phyloP scores from a whole-genome alignment of 75 land plant species.

The Azolla pinnata region DNA sequence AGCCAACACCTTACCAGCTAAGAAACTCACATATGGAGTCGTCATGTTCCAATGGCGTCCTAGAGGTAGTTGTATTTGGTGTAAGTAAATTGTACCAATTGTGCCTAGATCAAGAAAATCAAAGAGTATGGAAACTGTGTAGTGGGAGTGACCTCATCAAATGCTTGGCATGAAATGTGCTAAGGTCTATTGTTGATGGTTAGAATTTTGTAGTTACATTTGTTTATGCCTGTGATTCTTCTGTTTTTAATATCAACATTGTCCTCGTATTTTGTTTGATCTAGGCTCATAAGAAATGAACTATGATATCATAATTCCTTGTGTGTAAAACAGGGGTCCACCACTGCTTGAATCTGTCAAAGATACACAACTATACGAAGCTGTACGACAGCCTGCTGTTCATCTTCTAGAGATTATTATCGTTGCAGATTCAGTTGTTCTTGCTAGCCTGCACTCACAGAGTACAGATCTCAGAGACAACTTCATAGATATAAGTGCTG shows the following conservation, averaged over 20 bases:
- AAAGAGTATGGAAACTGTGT: no score
- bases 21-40: no score
- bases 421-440: constrained; percentile 76
- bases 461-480: constrained; percentile 1
- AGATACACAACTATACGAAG: constrained; percentile 52
- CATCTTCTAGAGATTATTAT: constrained; percentile 68
- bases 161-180: no score
- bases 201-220: neutral
- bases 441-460: constrained; percentile 34
- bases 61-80: no score
- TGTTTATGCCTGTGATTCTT: neutral
- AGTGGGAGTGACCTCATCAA: no score
- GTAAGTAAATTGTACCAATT: no score
- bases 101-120: no score
- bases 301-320: neutral
- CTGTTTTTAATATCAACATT: neutral
- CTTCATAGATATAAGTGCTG: constrained; percentile 14
- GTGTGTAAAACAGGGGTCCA: constrained; percentile 57
- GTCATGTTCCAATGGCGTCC: no score
- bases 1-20: no score
- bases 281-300: neutral
- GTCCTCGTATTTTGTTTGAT: neutral
- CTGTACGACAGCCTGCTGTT: constrained; percentile 74
- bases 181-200: no score
- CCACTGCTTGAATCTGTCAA: constrained; percentile 58